Evolutionary conservation across 192 early-diverging fungal genomes (phyloP).

Genomic region (Backusella tuberculispora): DNA sequence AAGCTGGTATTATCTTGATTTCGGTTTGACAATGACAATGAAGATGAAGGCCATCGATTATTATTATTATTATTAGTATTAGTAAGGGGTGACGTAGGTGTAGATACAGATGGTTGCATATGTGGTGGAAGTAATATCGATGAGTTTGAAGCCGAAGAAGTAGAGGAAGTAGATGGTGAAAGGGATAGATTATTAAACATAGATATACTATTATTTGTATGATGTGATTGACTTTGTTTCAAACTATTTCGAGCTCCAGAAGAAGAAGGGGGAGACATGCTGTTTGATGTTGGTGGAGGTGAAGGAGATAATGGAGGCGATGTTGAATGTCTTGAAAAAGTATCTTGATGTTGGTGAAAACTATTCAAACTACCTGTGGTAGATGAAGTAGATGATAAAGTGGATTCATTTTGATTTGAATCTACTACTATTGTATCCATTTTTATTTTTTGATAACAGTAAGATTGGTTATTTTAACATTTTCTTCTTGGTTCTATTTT

Average conservation of each 20-base stretch:
- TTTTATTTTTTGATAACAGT: too few relatives aligned
- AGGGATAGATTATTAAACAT: constrained; percentile 12
- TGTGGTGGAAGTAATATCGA: background rate
- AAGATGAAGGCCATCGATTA: background rate
- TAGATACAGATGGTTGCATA: constrained; percentile 15
- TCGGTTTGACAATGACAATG: background rate
- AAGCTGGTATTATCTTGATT: background rate
- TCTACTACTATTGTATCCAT: too few relatives aligned
- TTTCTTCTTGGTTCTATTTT: background rate
- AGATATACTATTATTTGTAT: constrained; percentile 13
- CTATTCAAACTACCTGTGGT: background rate
- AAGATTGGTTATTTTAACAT: background rate
- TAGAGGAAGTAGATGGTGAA: constrained; percentile 10
- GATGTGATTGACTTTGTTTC: constrained; percentile 6
- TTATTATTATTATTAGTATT: background rate
- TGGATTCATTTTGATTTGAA: background rate
- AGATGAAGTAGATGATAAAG: constrained; percentile 5
- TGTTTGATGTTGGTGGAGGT: background rate
- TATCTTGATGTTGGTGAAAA: background rate
- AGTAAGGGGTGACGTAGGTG: constrained; percentile 19
- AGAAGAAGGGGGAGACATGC: background rate
- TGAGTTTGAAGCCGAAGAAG: constrained; percentile 17
- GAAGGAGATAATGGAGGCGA: constrained; percentile 17
- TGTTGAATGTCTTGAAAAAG: background rate
- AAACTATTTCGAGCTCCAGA: background rate